phyloP scores from a whole-genome alignment of 768 basidiomycete genomes.

The Cystobasidium tubakii region DNA sequence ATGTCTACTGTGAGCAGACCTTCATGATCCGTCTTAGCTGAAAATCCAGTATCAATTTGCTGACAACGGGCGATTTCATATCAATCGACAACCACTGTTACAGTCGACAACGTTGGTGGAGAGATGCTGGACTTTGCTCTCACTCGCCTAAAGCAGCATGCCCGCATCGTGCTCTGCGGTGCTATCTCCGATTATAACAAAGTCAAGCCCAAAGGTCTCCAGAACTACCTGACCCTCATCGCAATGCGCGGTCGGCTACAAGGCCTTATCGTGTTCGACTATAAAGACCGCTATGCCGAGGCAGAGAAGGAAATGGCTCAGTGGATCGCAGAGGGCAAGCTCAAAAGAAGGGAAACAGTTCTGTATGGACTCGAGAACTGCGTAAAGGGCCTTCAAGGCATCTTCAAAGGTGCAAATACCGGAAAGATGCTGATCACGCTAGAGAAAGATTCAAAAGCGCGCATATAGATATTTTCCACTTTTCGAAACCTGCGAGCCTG shows the following conservation, averaged over 20 bases:
- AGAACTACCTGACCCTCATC: constrained; percentile 57
- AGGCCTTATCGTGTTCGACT: constrained; percentile 69
- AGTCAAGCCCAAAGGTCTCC: constrained; percentile 60
- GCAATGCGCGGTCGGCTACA: constrained; percentile 69
- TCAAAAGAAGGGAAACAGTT: constrained; percentile 59
- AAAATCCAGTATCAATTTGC: no score
- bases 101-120: constrained; percentile 52
- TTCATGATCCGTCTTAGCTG: constrained; percentile 52
- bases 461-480: constrained; percentile 15
- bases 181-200: constrained; percentile 71
- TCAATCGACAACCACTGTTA: no score
- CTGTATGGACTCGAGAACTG: constrained; percentile 63
- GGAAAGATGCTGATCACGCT: constrained; percentile 61
- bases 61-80: no score
- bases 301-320: constrained; percentile 59
- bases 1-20: constrained; percentile 76
- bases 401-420: constrained; percentile 61
- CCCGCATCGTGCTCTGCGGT: constrained; percentile 75
- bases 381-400: constrained; percentile 64
- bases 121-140: constrained; percentile 75
- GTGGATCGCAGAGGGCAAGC: constrained; percentile 62
- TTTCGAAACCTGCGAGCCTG: no score
- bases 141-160: constrained; percentile 66
- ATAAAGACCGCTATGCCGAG: constrained; percentile 57
- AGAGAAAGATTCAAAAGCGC: constrained; percentile 17